Evolutionary conservation across 2,329 filamentous ascomycete genomes (phyloP).

Genomic region (Chrysoporthe austroafricana): DNA sequence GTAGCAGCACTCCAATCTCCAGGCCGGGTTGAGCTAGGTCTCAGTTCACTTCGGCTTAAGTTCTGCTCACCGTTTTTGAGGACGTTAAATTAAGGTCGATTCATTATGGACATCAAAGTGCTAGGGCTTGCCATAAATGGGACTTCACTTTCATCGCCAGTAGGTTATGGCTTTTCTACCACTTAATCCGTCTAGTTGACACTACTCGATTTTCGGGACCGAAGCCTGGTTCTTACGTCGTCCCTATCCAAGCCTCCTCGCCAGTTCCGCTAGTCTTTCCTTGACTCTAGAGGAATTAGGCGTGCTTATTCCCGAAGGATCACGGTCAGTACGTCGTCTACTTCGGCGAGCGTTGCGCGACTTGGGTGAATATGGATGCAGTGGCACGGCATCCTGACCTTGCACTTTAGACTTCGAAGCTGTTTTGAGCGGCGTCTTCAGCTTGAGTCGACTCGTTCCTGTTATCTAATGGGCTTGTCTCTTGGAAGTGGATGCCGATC

Average conservation of each 20-base stretch:
- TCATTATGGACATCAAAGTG: conserved; percentile 26
- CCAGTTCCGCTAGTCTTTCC: conserved; percentile 4
- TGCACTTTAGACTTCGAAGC: neutral
- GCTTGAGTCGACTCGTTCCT: neutral
- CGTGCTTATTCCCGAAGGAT: neutral
- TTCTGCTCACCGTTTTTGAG: neutral
- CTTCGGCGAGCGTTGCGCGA: conserved; percentile 24
- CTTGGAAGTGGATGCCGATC: neutral
- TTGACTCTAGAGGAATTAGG: neutral
- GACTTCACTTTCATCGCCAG: conserved; percentile 28
- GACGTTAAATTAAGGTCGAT: neutral
- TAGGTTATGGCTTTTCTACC: neutral
- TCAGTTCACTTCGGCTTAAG: neutral
- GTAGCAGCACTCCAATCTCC: neutral
- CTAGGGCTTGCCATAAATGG: conserved; percentile 38
- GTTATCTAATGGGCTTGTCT: neutral
- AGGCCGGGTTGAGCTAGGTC: neutral
- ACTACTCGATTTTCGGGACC: conserved; percentile 43
- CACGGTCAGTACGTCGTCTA: conserved; percentile 2
- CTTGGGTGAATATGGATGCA: conserved; percentile 22
- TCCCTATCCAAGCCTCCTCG: conserved; percentile 7
- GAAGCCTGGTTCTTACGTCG: conserved; percentile 20
- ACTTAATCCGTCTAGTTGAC: conserved; percentile 35
- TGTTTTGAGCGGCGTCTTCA: neutral
- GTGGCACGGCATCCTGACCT: conserved; percentile 2